phyloP scores from a whole-genome alignment of 495 filamentous ascomycete genomes.

The Copromyces sp. region DNA sequence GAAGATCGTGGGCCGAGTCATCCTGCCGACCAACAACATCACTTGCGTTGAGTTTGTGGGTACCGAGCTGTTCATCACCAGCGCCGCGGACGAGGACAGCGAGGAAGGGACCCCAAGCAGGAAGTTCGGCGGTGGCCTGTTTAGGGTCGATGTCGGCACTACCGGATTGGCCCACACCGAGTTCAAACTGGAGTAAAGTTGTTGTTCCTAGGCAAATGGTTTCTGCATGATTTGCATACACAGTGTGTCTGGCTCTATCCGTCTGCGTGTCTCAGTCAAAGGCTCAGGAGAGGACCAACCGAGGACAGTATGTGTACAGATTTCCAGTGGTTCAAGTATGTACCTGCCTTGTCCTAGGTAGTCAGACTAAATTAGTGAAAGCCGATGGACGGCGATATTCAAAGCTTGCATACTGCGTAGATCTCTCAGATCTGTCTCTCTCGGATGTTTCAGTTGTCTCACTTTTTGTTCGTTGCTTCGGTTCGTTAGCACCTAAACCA shows the following conservation, averaged over 20 bases:
- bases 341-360: neutral
- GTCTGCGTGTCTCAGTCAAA: neutral
- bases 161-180: slow-evolving; percentile 46
- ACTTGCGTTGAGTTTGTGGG: slow-evolving; percentile 67
- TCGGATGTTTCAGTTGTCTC: neutral
- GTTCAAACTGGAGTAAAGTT: slow-evolving; percentile 35
- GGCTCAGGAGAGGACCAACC: neutral
- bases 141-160: slow-evolving; percentile 57
- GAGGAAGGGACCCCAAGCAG: slow-evolving; percentile 42
- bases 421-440: neutral
- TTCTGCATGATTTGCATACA: neutral
- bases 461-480: neutral
- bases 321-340: neutral
- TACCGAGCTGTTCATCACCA: slow-evolving; percentile 66
- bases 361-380: neutral
- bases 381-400: neutral
- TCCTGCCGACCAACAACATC: slow-evolving; percentile 55
- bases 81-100: slow-evolving; percentile 50
- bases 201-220: neutral
- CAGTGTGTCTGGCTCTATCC: neutral
- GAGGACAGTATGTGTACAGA: neutral
- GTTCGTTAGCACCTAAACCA: neutral
- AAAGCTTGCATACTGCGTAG: neutral
- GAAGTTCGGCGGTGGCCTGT: slow-evolving; percentile 54
- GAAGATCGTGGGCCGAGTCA: slow-evolving; percentile 54